Evolutionary conservation across 2,329 filamentous ascomycete species (phyloP), one percentile per base, ranked within the genome.

Genomic region (Ophiostoma populinum): DNA sequence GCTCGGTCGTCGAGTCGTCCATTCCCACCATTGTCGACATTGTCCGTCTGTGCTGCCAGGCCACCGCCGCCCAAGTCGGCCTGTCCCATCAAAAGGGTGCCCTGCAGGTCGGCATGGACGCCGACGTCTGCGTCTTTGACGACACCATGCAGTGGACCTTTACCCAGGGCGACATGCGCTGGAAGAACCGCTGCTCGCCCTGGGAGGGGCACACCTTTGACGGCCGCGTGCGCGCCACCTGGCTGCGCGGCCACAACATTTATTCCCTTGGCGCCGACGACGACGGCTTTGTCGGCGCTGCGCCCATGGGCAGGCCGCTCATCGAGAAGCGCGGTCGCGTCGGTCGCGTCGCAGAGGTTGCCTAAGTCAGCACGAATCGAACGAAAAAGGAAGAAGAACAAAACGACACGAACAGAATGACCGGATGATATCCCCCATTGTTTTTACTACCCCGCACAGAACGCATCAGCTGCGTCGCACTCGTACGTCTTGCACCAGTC

Each of bases 41-140:
- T 11, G 85, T 87, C 2, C 67, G 75, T 4, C 76, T 92, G 55
- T 95, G 87, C 62, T 80, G 79, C 46, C 67, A 74, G 47, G 87
- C 87, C 46, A 94, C 90, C 1, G 82, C 90, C 0, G 65, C 67
- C 49, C 90, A 98, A 53, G 83, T 95, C 10, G 90, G 90, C 0
- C 63, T 95, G 4, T 65, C 79, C 39, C 70, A 80, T 45, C 66
- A 65, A 44, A 94, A 94, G 59, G 86, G 86, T n/a, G 75, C 76
- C 35, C 57, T 94, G 26, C 68, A 65, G 39, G 77, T 73, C 0
- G 87, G 87, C 0, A 78, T 83, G 56, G 87, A 95, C 55, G 87
- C 78, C 1, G 87, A 95, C 51, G 67, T 95, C 28, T 90, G 82
- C 46, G 75, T 95, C 12, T 94, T 95, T 51, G 87, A 95, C 51